Conservation (phyloP, 345 rosid genomes). For the Punica granatum region DNA sequence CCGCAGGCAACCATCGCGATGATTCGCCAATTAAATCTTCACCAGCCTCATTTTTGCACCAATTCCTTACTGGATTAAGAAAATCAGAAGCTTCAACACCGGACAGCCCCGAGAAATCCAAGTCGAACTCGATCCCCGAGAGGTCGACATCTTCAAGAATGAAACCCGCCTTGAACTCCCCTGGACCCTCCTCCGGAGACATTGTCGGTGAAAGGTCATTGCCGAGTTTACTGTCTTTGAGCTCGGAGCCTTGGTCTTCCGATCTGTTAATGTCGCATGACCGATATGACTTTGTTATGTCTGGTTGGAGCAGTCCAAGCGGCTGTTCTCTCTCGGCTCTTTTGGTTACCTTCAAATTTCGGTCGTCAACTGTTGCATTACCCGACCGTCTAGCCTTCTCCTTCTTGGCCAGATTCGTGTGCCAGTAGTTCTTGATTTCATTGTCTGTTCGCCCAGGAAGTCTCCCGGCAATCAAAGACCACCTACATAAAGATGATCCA, state of each 20-base stretch:
- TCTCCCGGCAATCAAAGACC: conserved; percentile 10
- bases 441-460: conserved; percentile 9
- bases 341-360: not conserved
- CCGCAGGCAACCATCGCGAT: not conserved
- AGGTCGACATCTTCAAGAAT: not conserved
- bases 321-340: not conserved
- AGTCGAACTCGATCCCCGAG: not conserved
- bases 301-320: not conserved
- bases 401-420: conserved; percentile 4
- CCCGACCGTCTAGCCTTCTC: not conserved
- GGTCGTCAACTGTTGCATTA: not conserved
- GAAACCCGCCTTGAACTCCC: not conserved
- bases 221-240: not conserved
- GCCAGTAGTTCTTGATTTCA: conserved; percentile 9
- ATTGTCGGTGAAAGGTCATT: not conserved
- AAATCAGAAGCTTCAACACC: not conserved
- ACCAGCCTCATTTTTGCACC: not conserved
- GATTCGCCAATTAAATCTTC: not conserved
- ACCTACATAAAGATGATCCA: not conserved
- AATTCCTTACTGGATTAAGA: too few species aligned
- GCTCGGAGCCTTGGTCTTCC: not conserved
- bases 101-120: not conserved
- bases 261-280: not conserved
- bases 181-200: not conserved
- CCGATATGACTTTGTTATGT: not conserved